Base-by-base conservation (phyloP, 2,329 filamentous ascomycete genomes). In the Kalmusia sp. region DNA sequence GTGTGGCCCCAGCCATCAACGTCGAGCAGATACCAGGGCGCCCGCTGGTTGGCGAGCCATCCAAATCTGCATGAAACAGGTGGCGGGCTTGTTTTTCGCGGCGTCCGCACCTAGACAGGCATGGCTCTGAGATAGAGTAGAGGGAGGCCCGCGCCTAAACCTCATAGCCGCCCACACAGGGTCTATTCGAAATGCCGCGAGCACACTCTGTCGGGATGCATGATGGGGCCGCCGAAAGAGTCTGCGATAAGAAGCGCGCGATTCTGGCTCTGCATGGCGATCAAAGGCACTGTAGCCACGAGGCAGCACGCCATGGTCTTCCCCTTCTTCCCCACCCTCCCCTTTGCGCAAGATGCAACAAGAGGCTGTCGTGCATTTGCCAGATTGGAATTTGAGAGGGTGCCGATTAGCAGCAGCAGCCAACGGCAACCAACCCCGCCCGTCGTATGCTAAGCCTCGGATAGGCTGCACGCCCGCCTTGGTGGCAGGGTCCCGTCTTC, bases 1-100 rank as follows among this genome's bases (percentile, higher is more conserved):
- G 35, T 31, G 4, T 25, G 12, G 21, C 14, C 4, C 4, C n/a
- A 31, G 21, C 30, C 11, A 35, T 46, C 19, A n/a, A 44, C 35
- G 39, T 28, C 41, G 44, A 17, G 39, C 14, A 41, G 39, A 54
- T 39, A 41, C 33, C 21, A 47, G 34, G 17, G 30, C 37, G 45
- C 15, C 9, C 40, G 46, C 47, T 41, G 38, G 41, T 54, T 47
- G 41, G 52, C 25, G 44, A 39, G 17, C 3, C 21, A 34, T 17
- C 11, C 30, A 25, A 12, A 9, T 25, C 34, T 27, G 33, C 9
- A 8, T 48, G 34, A 48, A 28, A 52, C 45, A 34, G 43, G 43
- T 48, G 50, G 50, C 50, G 44, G 43, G 37, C 38, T 25, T 46
- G 41, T 45, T 39, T 31, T 21, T 35, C 17, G 38, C 48, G 48